Conservation (phyloP, 148 eudicot species). For the Hydrangea macrophylla region DNA sequence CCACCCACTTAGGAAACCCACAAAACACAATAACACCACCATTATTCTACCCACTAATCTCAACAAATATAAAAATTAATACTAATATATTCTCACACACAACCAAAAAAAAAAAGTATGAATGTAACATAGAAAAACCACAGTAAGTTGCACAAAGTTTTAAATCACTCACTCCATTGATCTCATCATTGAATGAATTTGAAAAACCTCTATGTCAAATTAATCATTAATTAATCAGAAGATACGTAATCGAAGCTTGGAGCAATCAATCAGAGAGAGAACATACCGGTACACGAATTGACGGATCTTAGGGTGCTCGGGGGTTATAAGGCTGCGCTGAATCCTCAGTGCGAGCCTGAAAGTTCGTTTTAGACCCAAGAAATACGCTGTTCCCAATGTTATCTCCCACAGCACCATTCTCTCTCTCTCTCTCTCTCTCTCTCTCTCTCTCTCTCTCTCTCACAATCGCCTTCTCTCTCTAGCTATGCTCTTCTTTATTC, state of each 20-base stretch:
- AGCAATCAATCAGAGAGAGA: not conserved
- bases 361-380: conserved; percentile 74
- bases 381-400: conserved; percentile 77
- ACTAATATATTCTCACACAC: too few species aligned
- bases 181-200: too few species aligned
- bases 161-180: too few species aligned
- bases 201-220: too few species aligned
- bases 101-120: too few species aligned
- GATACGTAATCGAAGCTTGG: not conserved
- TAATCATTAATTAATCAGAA: too few species aligned
- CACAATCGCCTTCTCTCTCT: not conserved
- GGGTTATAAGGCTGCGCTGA: conserved; percentile 65
- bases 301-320: conserved; percentile 52
- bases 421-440: conserved; percentile 1
- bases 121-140: too few species aligned
- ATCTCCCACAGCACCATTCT: conserved; percentile 93
- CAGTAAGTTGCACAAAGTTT: too few species aligned
- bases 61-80: too few species aligned
- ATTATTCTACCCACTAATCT: too few species aligned
- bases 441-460: conserved; percentile 10
- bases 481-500: not conserved
- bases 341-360: conserved; percentile 66
- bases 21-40: too few species aligned
- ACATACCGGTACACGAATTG: conserved; percentile 60
- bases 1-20: too few species aligned